Evolutionary conservation across 2,329 filamentous ascomycete genomes (phyloP), one percentile per base, ranked within the genome.

Genomic region (Paracorniculantispora psalliotae): DNA sequence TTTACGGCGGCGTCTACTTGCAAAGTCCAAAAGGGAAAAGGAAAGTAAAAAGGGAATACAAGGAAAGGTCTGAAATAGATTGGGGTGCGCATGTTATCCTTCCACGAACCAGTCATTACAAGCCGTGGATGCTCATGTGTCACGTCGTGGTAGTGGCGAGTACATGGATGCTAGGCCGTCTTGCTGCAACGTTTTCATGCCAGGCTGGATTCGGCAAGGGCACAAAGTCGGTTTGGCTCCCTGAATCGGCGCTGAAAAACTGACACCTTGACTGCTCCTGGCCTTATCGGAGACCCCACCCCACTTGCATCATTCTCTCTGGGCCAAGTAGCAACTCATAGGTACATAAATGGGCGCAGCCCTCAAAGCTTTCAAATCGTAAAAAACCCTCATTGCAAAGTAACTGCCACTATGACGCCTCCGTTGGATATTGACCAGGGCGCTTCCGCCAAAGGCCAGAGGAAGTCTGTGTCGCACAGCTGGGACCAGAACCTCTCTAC

Each of bases 401-500:
- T 50, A 19, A n/a, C 37, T 44, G 37, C 37, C 35, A 67, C 57
- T 61, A 80, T 80, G 78, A 68, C 75, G 59, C 69, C 76, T 65
- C 76, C 79, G 66, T 74, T 76, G 67, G 77, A 83, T 63, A 85
- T 85, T 62, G 61, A 68, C 19, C 66, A 70, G 28, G 66, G 63
- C 65, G 73, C 71, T 49, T 72, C 68, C 60, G 65, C 72, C 59
- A 57, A 64, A 25, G 67, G 72, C 60, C 70, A 66, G 52, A 63
- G 75, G 65, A 63, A 61, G 39, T 61, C 72, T 65, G 81, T 77
- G 67, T 83, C 83, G 19, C 81, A 85, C 69, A 86, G 79, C 71
- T 77, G 87, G 69, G 85, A 83, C 46, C 65, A 69, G 59, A 71
- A 72, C 69, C 77, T 92, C 63, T 92, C 89, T 33, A 86, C 84